Evolutionary conservation across 2,329 filamentous ascomycete species (phyloP), one percentile per base, ranked within the genome.

Genomic region (Myriosclerotinia scirpicola): DNA sequence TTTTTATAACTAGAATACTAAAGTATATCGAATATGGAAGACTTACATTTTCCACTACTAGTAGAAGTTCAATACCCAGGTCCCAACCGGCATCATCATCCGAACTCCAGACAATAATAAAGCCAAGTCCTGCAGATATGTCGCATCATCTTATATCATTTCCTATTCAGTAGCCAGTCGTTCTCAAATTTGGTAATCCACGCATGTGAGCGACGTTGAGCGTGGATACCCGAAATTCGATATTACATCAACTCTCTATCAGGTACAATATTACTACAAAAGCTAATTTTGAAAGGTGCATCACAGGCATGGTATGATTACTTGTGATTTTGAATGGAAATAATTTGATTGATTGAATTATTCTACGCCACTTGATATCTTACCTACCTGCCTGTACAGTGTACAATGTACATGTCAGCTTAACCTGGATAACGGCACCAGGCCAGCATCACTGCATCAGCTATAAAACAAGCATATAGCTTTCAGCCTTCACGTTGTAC

Each of bases 181-280:
- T 44, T 44, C 40, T 44, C 40, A 44, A 15, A 44, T 12, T 17
- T 12, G 5, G 40, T 14, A 14, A 42, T 42, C 12, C 54, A 15
- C 20, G 54, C n/a, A 38, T 3, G n/a, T 40, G 54, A 56, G 36
- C 54, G 36, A 56, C 8, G 36, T 56, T 56, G 54, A 56, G 54
- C 54, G 54, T 20, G 20, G 7, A 26, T 56, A 56, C 36, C 54
- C 54, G 36, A 22, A 42, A 40, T 56, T 40, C 53, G n/a, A 42
- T 58, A 42, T 44, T 2, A 12, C 12, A 15, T 54, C 9, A 17
- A 26, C 36, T 46, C 17, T 59, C 20, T 6, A 22, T 46, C 26
- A 46, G 40, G 15, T 46, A 34, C 20, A 5, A 22, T 34, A 30
- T 26, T 46, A 26, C 26, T 26, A 2, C 55, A 46, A 40, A 44